A percentile compares a stretch with the other conserved stretches of the same genome.
These are phyloP conservation scores for Chamaecyparis obtusa DNA, from an alignment of 75 land plant genomes.

Conservation along the genomic window DNA sequence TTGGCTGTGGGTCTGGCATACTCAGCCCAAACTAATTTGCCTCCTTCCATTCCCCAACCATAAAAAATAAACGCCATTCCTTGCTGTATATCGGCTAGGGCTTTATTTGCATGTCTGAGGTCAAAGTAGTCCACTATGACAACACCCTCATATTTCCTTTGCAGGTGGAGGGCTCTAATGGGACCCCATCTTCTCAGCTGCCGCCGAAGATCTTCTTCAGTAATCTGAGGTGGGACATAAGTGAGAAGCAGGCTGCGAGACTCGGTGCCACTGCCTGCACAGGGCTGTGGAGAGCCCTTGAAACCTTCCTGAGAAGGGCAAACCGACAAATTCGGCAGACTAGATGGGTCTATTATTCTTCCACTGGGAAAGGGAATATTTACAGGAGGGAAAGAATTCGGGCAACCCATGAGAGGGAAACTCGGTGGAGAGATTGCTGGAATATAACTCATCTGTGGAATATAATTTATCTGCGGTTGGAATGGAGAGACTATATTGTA, in stretches of 20 bases:
- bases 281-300: not conserved
- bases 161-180: constrained; percentile 24
- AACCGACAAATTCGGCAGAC: not conserved
- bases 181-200: constrained; percentile 32
- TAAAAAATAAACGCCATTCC: not conserved
- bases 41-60: constrained; percentile 20
- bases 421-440: not conserved
- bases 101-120: constrained; percentile 29
- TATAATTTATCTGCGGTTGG: not conserved
- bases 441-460: not conserved
- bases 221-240: constrained; percentile 18
- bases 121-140: constrained; percentile 42
- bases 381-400: not conserved
- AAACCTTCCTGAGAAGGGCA: not conserved
- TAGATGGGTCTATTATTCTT: not conserved
- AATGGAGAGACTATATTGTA: not conserved
- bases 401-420: not conserved
- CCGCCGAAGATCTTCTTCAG: constrained; percentile 14
- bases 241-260: constrained; percentile 28
- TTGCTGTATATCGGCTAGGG: constrained; percentile 31
- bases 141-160: constrained; percentile 16
- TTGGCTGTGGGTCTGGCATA: constrained; percentile 17
- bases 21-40: constrained; percentile 36
- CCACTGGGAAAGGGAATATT: not conserved
- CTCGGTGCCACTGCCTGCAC: not conserved